Percentiles rank a stretch among this genome's conserved stretches.
phyloP scores from a whole-genome alignment of 2,329 filamentous ascomycete species.

The Coniochaeta hoffmannii region DNA sequence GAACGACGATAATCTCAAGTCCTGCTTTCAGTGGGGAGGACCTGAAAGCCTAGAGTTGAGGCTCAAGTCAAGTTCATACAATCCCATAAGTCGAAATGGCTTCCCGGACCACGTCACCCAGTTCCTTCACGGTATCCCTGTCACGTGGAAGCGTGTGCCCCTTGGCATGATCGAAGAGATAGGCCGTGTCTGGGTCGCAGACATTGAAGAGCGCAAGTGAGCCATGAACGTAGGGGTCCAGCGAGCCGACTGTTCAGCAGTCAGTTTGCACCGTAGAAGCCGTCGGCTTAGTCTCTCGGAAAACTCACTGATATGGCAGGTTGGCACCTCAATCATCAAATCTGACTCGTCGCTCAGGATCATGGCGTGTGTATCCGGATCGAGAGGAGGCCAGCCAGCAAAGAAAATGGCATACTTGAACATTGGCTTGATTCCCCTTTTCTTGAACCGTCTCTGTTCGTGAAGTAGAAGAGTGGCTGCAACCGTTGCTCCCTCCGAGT shows the following conservation, averaged over 20 bases:
- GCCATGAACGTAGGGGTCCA: conserved; percentile 54
- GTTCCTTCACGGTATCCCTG: conserved; percentile 36
- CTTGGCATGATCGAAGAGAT: conserved; percentile 58
- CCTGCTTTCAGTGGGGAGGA: no score
- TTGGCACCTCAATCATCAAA: conserved; percentile 41
- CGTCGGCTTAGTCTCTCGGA: neutral
- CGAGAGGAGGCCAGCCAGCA: conserved; percentile 45
- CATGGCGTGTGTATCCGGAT: conserved; percentile 32
- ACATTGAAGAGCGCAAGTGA: conserved; percentile 55
- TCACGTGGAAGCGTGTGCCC: conserved; percentile 55
- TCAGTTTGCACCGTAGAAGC: neutral
- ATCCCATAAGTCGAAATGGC: conserved; percentile 15
- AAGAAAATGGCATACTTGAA: conserved; percentile 44
- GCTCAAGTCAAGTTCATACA: neutral
- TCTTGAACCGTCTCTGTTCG: conserved; percentile 32
- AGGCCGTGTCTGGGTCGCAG: conserved; percentile 50
- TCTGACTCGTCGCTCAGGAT: conserved; percentile 42
- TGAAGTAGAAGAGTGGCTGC: conserved; percentile 46
- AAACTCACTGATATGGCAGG: conserved; percentile 41
- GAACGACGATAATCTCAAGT: no score
- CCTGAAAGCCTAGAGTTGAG: no score
- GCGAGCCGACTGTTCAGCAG: conserved; percentile 33
- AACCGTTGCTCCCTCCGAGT: conserved; percentile 52
- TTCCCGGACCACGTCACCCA: conserved; percentile 34
- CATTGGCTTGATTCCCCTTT: conserved; percentile 26